These are phyloP conservation scores for Lichina pygmaea DNA, from an alignment of 495 filamentous ascomycete species.

Conservation along the genomic window DNA sequence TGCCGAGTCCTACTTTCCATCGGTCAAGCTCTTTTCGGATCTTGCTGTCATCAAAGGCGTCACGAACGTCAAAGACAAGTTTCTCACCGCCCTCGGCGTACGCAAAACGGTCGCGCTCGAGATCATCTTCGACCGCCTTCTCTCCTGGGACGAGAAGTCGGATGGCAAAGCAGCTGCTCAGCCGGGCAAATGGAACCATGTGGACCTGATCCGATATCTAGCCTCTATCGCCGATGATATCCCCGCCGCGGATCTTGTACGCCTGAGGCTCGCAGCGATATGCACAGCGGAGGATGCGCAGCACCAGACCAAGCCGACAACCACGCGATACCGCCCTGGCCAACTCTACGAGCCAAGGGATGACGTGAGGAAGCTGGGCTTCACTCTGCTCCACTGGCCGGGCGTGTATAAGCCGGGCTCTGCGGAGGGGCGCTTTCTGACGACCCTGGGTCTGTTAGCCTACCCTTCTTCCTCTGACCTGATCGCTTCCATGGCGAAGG, in stretches of 20 bases:
- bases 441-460: constrained; percentile 36
- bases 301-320: constrained; percentile 3
- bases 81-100: constrained; percentile 59
- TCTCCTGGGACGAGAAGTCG: constrained; percentile 22
- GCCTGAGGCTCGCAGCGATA: constrained; percentile 47
- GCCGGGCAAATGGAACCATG: constrained; percentile 51
- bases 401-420: constrained; percentile 33
- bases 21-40: constrained; percentile 81
- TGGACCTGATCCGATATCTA: constrained; percentile 83
- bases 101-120: constrained; percentile 69
- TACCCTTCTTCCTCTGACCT: constrained; percentile 43
- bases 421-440: constrained; percentile 46
- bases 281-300: constrained; percentile 49
- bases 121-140: constrained; percentile 70
- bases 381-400: constrained; percentile 73
- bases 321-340: constrained; percentile 38
- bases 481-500: constrained; percentile 41
- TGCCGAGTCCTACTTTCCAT: constrained; percentile 69
- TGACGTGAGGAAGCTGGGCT: constrained; percentile 31
- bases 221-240: constrained; percentile 78
- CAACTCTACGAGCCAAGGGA: constrained; percentile 72
- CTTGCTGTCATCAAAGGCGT: constrained; percentile 55
- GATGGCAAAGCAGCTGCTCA: constrained; percentile 13
- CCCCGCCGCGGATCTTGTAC: constrained; percentile 53
- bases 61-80: constrained; percentile 64